A percentile compares a stretch with the other conserved stretches of the same genome.
Conservation (phyloP, 495 filamentous ascomycete species). For the Talaromyces adpressus region DNA sequence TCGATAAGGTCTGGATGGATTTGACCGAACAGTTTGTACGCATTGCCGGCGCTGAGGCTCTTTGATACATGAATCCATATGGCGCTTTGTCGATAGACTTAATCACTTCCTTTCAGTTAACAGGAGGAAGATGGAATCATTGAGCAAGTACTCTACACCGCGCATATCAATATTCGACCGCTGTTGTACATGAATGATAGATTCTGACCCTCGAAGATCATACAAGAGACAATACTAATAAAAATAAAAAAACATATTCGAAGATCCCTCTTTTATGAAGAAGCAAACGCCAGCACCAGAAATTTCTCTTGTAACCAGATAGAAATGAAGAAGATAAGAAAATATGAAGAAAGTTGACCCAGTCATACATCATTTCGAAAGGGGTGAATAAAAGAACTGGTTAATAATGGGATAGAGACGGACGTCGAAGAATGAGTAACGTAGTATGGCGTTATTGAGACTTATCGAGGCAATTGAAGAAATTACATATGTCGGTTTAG, state of each 20-base stretch:
- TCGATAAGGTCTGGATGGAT: no score
- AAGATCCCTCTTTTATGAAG: neutral
- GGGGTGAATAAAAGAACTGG: neutral
- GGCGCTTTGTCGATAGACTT: no score
- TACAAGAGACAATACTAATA: neutral
- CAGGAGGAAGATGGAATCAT: neutral
- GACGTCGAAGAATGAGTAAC: neutral
- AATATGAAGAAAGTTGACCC: conserved; percentile 4
- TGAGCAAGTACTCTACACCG: neutral
- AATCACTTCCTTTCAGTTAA: neutral
- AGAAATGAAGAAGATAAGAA: neutral
- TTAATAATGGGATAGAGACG: neutral
- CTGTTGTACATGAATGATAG: conserved; percentile 3
- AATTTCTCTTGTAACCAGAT: neutral
- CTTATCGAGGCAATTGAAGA: neutral
- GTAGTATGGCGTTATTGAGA: neutral
- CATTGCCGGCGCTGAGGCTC: no score
- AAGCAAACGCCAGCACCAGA: conserved; percentile 6
- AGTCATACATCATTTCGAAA: conserved; percentile 6
- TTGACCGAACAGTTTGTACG: no score
- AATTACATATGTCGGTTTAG: conserved; percentile 22
- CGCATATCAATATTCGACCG: neutral
- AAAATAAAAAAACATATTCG: neutral
- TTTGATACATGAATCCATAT: no score
- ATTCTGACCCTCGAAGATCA: neutral